Conservation (phyloP, 257 asterid genomes). For the Sherardia arvensis region DNA sequence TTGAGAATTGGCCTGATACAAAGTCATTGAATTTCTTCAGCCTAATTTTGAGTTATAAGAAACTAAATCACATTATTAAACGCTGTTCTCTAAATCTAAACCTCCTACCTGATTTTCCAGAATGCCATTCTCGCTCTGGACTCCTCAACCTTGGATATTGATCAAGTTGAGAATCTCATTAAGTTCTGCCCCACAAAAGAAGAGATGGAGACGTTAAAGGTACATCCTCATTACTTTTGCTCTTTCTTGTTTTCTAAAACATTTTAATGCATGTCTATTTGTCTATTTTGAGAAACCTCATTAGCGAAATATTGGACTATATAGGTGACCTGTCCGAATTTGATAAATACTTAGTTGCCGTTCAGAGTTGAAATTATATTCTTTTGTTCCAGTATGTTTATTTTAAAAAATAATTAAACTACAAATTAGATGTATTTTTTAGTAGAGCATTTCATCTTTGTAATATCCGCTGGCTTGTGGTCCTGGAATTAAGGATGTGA, state of each 20-base stretch:
- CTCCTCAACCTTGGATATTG: slow-evolving; percentile 87
- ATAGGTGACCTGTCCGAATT: neutral
- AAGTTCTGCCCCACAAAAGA: slow-evolving; percentile 96
- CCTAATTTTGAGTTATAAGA: neutral
- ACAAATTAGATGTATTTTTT: neutral
- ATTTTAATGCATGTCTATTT: neutral
- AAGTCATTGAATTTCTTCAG: neutral
- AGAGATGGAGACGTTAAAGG: slow-evolving; percentile 97
- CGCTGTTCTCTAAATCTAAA: neutral
- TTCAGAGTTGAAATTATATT: neutral
- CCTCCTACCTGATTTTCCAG: slow-evolving; percentile 24
- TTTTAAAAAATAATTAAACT: too few species aligned
- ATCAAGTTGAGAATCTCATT: slow-evolving; percentile 98
- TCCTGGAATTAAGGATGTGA: neutral
- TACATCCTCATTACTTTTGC: slow-evolving; percentile 15
- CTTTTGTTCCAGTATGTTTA: neutral
- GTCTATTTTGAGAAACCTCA: neutral
- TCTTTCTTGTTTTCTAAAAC: neutral
- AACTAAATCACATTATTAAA: neutral
- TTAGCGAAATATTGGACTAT: neutral
- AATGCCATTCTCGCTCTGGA: slow-evolving; percentile 86
- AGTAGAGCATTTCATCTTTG: neutral
- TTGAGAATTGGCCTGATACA: neutral
- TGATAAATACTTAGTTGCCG: neutral
- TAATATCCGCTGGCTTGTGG: neutral